A percentile compares a stretch with the other conserved stretches of the same genome.
Evolutionary conservation across 305 asterid species (phyloP).

Genomic region (Euphrasia arctica): DNA sequence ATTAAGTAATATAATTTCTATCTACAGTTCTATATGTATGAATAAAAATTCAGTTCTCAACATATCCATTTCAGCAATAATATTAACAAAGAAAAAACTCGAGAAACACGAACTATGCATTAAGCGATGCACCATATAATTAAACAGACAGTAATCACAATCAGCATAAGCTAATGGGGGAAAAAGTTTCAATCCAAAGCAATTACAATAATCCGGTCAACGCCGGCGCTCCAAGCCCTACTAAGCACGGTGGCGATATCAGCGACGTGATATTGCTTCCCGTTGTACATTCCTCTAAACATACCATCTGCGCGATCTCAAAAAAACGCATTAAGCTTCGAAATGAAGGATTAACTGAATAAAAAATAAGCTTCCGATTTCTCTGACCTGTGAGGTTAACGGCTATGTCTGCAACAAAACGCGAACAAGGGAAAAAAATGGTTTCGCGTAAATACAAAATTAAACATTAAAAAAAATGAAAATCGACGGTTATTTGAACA

Average conservation of each 20-base stretch:
- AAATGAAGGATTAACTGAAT: constrained; percentile 5
- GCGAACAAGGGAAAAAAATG: constrained; percentile 1
- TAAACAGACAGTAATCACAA: constrained; percentile 17
- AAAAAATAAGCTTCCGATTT: constrained; percentile 9
- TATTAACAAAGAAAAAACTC: neutral
- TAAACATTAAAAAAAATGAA: neutral
- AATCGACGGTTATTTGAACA: constrained; percentile 4
- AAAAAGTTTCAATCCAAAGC: neutral
- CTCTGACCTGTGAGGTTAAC: constrained; percentile 85
- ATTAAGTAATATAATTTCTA: too few relatives aligned
- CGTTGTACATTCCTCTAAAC: constrained; percentile 92
- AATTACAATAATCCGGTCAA: constrained; percentile 78
- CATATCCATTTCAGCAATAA: too few relatives aligned
- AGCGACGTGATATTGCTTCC: constrained; percentile 76
- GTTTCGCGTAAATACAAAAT: neutral
- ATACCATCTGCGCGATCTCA: constrained; percentile 60
- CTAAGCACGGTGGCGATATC: constrained; percentile 76
- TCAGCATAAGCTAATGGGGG: neutral
- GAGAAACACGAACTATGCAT: neutral
- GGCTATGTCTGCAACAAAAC: constrained; percentile 68
- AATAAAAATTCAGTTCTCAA: too few relatives aligned
- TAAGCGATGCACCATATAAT: neutral
- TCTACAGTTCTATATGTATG: too few relatives aligned
- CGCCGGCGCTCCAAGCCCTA: constrained; percentile 97
- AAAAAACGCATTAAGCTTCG: neutral